Conservation (phyloP, 2,329 filamentous ascomycete genomes). For the Fusarium agapanthi region DNA sequence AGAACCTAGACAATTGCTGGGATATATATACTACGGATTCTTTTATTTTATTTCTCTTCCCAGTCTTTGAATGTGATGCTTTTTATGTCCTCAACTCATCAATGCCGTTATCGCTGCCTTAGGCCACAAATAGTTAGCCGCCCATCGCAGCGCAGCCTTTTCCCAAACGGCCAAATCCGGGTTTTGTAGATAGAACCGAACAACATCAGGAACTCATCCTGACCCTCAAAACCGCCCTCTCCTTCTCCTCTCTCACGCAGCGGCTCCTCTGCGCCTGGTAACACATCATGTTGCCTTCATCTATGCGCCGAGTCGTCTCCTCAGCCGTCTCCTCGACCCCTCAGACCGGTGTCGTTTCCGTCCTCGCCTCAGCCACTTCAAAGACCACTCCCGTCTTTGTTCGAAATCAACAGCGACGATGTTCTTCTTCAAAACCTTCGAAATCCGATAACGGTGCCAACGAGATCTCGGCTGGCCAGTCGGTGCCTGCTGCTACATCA, state of each 20-base stretch:
- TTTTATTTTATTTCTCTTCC: not conserved
- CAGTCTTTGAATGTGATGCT: not conserved
- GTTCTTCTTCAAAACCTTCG: constrained; percentile 70
- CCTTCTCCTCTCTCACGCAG: constrained; percentile 26
- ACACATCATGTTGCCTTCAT: constrained; percentile 61
- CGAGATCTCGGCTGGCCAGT: constrained; percentile 58
- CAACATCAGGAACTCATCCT: constrained; percentile 47
- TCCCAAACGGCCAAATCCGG: constrained; percentile 50
- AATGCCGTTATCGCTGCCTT: constrained; percentile 47
- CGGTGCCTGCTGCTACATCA: constrained; percentile 57
- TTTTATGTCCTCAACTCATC: not conserved
- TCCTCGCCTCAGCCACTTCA: constrained; percentile 53
- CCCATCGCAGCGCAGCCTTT: constrained; percentile 46
- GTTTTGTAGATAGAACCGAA: constrained; percentile 47
- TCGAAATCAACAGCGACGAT: constrained; percentile 61
- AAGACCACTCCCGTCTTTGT: constrained; percentile 51
- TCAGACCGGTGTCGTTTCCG: constrained; percentile 54
- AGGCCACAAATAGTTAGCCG: constrained; percentile 47
- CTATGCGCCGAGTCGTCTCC: constrained; percentile 63
- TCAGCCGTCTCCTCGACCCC: constrained; percentile 57
- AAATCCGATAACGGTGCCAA: constrained; percentile 65
- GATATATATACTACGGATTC: not conserved
- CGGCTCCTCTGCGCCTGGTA: constrained; percentile 37
- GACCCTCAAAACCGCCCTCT: constrained; percentile 33
- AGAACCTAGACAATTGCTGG: not conserved